These are phyloP conservation scores for Zymoseptoria passerinii DNA, from an alignment of 2,329 filamentous ascomycete genomes.

Conservation along the genomic window DNA sequence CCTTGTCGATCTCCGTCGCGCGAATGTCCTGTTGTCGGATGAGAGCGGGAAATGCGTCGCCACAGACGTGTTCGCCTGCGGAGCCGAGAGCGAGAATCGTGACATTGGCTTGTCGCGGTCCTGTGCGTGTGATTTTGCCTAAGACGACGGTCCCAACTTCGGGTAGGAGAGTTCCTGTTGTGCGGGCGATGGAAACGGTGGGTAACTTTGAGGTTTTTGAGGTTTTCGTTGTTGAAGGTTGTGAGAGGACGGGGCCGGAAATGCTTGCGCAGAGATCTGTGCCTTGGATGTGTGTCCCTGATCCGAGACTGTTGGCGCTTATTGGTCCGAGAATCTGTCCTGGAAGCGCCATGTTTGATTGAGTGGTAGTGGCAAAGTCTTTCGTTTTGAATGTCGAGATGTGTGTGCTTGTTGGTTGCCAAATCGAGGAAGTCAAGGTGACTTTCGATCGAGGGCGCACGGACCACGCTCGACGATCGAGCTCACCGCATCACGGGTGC, in stretches of 20 bases:
- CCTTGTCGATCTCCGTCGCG: slow-evolving; percentile 90
- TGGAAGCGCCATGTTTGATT: slow-evolving; percentile 55
- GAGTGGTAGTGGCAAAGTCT: neutral
- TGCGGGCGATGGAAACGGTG: slow-evolving; percentile 32
- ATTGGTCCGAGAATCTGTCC: slow-evolving; percentile 69
- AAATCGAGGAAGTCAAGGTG: neutral
- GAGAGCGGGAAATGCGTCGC: slow-evolving; percentile 26
- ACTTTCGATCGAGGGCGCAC: neutral
- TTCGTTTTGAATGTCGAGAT: neutral
- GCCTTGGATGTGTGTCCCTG: slow-evolving; percentile 76
- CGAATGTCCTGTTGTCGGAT: slow-evolving; percentile 67
- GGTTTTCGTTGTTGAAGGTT: slow-evolving; percentile 42
- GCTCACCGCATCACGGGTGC: neutral
- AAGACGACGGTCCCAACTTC: slow-evolving; percentile 74
- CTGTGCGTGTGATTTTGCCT: slow-evolving; percentile 75
- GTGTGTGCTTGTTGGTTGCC: neutral
- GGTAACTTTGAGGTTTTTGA: slow-evolving; percentile 35
- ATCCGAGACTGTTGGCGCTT: slow-evolving; percentile 60
- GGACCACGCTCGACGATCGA: neutral
- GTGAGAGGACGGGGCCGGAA: slow-evolving; percentile 50
- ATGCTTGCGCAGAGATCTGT: slow-evolving; percentile 73
- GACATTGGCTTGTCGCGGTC: slow-evolving; percentile 74
- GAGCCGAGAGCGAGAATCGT: slow-evolving; percentile 76
- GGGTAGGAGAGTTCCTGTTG: slow-evolving; percentile 70
- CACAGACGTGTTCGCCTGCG: slow-evolving; percentile 20